Conservation (phyloP, 306 rosid genomes). For the Ziziphus jujuba region DNA sequence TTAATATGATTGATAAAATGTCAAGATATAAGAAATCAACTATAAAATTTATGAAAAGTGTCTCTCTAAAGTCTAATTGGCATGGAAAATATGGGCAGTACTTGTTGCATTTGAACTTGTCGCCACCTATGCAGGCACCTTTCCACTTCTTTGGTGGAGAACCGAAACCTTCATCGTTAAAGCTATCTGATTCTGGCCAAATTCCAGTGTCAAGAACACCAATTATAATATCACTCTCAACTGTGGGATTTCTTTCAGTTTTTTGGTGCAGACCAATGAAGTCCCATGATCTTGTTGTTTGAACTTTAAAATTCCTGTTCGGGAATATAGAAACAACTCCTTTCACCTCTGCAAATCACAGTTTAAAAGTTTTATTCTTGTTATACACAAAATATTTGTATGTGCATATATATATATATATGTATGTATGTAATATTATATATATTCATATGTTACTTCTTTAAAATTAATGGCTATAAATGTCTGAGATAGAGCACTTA, state of each 20-base stretch:
- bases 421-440: no score
- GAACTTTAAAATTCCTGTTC: neutral
- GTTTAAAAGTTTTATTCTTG: neutral
- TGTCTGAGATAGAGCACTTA: neutral
- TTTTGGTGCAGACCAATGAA: neutral
- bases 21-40: neutral
- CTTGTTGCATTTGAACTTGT: slow-evolving; percentile 26
- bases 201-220: slow-evolving; percentile 25
- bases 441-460: no score
- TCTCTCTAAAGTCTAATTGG: neutral
- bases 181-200: slow-evolving; percentile 24
- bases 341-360: slow-evolving; percentile 6
- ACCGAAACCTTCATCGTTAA: slow-evolving; percentile 9
- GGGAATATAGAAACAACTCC: slow-evolving; percentile 24
- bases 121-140: slow-evolving; percentile 6
- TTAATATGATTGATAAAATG: neutral
- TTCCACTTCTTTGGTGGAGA: slow-evolving; percentile 26
- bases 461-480: no score
- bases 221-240: slow-evolving; percentile 18
- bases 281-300: slow-evolving; percentile 22
- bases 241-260: slow-evolving; percentile 3
- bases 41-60: neutral
- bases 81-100: neutral
- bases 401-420: no score
- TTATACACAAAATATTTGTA: no score